phyloP scores from a whole-genome alignment of 345 rosid species.

The Populus simonii region DNA sequence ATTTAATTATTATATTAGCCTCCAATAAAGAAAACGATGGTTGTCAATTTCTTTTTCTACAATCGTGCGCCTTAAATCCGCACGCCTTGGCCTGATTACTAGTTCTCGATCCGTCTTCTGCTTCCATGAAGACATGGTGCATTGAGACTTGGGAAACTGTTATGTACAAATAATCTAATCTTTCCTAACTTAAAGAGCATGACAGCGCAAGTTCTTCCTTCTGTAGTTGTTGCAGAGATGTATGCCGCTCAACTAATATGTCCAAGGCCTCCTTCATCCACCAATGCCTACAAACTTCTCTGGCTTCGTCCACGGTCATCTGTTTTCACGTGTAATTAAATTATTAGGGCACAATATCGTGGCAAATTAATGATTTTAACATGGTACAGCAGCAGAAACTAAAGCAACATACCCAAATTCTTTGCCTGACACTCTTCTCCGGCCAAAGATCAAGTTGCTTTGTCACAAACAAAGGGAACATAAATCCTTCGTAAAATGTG shows the following conservation, averaged over 20 bases:
- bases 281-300: slow-evolving; percentile 77
- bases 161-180: slow-evolving; percentile 8
- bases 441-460: slow-evolving; percentile 84
- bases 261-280: slow-evolving; percentile 96
- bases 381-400: neutral
- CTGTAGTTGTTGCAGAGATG: slow-evolving; percentile 19
- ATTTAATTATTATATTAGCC: neutral
- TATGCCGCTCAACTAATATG: slow-evolving; percentile 46
- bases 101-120: neutral
- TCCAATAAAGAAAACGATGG: neutral
- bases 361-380: neutral
- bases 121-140: neutral
- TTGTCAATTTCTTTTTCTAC: neutral
- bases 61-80: no score
- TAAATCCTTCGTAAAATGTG: slow-evolving; percentile 75
- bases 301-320: slow-evolving; percentile 67
- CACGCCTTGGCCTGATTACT: neutral
- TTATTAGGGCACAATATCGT: neutral
- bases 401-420: slow-evolving; percentile 58
- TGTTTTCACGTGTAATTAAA: slow-evolving; percentile 6
- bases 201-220: slow-evolving; percentile 11
- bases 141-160: neutral
- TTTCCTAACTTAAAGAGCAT: neutral
- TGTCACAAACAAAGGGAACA: slow-evolving; percentile 83
- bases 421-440: slow-evolving; percentile 56